Conservation (phyloP, 345 rosid species). For the Carallia brachiata region DNA sequence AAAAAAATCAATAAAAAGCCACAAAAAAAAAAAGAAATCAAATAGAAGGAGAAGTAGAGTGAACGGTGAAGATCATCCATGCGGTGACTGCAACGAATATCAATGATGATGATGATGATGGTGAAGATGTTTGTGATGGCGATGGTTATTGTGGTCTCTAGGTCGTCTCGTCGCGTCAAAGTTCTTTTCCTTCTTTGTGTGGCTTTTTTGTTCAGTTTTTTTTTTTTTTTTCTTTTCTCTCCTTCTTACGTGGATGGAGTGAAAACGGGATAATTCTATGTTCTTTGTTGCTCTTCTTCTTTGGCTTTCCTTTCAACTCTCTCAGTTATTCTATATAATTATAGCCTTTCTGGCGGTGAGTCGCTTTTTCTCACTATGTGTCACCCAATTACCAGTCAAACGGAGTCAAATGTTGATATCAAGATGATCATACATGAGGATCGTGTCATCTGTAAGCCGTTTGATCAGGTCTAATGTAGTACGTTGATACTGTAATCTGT, state of each 20-base stretch:
- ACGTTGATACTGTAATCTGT: neutral
- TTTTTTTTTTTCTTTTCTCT: slow-evolving; percentile 10
- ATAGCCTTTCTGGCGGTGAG: neutral
- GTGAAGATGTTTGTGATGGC: slow-evolving; percentile 24
- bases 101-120: slow-evolving; percentile 21
- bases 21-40: neutral
- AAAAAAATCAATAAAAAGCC: neutral
- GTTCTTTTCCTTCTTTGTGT: slow-evolving; percentile 6
- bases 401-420: too few species aligned
- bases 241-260: slow-evolving; percentile 34
- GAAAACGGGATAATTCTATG: slow-evolving; percentile 29
- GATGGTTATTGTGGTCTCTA: slow-evolving; percentile 9
- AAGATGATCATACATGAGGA: too few species aligned
- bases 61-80: slow-evolving; percentile 37
- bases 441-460: neutral
- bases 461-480: neutral
- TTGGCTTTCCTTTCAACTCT: slow-evolving; percentile 9
- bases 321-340: slow-evolving; percentile 2
- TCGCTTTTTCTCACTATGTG: slow-evolving; percentile 2
- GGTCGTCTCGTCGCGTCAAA: slow-evolving; percentile 8
- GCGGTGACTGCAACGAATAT: slow-evolving; percentile 18
- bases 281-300: slow-evolving; percentile 18
- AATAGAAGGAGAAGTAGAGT: neutral
- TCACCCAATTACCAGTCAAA: neutral
- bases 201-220: slow-evolving; percentile 11